Evolutionary conservation across 75 land plant genomes (phyloP), one percentile per base, ranked within the genome.

Genomic region (Cupressus sempervirens): DNA sequence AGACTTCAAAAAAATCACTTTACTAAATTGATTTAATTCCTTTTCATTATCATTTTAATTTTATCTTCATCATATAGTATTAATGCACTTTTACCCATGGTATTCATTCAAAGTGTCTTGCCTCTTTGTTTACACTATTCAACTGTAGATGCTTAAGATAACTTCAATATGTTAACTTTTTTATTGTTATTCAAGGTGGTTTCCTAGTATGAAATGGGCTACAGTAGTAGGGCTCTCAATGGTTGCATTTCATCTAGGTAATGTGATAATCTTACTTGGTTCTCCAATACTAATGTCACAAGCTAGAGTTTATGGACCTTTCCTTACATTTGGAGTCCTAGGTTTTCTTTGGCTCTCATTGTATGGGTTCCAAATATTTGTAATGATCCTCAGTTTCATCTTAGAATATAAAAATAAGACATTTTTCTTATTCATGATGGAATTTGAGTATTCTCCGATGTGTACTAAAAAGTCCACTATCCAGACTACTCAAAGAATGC

Each of bases 151-250:
- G 74, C 74, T 70, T 3, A 1, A 7, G n/a, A 30, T 70, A 29
- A 70, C 10, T 32, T 29, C 30, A 29, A 70, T 30, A 32, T 70
- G 14, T 70, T 70, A 32, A 70, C 34, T 12, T 29, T n/a, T 70
- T 32, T 58, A 34, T n/a, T 41, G 70, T 46, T 83, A 10, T 87
- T 45, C 52, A 88, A 97, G 99, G 88, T 97, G 99, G 99, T 97
- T 96, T 87, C 99, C 99, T 29, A 20, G 65, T 36, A 52, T 93
- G 18, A 98, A 97, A 87, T 80, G 99, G 38, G 98, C 98, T 13
- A 93, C 93, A 86, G 99, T 96, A 30, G 92, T 97, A 46, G 99
- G 97, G 36, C 84, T 96, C 1, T 90, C 98, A 11, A 97, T 97
- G n/a, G n/a, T n/a, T n/a, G n/a, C n/a, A n/a, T n/a, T n/a, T n/a